phyloP scores from a whole-genome alignment of 179 eudicot species.

The Pouteria campechiana region DNA sequence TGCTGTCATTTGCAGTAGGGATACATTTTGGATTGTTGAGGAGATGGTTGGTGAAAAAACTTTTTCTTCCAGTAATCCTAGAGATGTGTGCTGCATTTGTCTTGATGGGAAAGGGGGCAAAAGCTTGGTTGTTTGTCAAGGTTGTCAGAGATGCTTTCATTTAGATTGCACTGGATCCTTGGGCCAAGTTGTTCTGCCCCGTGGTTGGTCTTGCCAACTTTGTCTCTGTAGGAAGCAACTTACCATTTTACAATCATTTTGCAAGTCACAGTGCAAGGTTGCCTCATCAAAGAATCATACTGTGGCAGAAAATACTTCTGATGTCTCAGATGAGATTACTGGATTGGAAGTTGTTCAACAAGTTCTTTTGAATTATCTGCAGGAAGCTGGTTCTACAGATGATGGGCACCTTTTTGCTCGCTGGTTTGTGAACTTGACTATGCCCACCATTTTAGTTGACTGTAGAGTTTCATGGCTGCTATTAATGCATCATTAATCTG shows the following conservation, averaged over 20 bases:
- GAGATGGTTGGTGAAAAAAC: slow-evolving; percentile 30
- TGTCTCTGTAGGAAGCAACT: slow-evolving; percentile 77
- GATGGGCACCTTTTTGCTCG: slow-evolving; percentile 73
- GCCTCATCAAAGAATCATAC: slow-evolving; percentile 19
- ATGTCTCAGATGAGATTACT: slow-evolving; percentile 22
- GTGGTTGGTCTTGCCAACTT: slow-evolving; percentile 58
- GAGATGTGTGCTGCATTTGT: slow-evolving; percentile 64
- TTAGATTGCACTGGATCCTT: slow-evolving; percentile 67
- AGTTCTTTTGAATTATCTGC: slow-evolving; percentile 82
- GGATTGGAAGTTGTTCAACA: slow-evolving; percentile 80
- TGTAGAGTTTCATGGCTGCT: neutral
- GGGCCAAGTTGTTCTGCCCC: slow-evolving; percentile 50
- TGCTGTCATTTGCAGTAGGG: slow-evolving; percentile 51
- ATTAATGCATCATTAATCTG: slow-evolving; percentile 6
- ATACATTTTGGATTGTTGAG: slow-evolving; percentile 70
- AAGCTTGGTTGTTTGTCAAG: slow-evolving; percentile 57
- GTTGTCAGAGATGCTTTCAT: slow-evolving; percentile 77
- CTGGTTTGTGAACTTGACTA: slow-evolving; percentile 44
- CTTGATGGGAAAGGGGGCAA: slow-evolving; percentile 44
- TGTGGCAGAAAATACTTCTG: slow-evolving; percentile 27
- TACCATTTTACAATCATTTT: slow-evolving; percentile 48
- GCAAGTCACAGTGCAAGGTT: slow-evolving; percentile 48
- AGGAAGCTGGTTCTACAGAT: slow-evolving; percentile 63
- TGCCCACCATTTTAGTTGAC: neutral
- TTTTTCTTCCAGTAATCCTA: slow-evolving; percentile 21